phyloP scores from a whole-genome alignment of 75 land plant genomes.

The Ceratopteris richardii region DNA sequence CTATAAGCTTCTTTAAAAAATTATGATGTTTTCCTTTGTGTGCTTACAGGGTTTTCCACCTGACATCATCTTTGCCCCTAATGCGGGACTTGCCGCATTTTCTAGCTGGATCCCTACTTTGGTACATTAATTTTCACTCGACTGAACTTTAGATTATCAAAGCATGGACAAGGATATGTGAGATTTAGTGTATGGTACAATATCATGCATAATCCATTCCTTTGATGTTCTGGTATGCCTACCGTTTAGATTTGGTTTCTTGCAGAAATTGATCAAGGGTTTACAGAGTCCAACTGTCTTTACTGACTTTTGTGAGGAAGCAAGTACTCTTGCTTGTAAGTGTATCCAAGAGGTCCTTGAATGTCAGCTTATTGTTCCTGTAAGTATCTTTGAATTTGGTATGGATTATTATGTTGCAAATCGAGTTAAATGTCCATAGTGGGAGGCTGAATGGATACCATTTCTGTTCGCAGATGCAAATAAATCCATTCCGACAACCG shows the following conservation, averaged over 20 bases:
- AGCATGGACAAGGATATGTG: background rate
- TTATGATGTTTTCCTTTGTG: no score
- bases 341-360: constrained; percentile 39
- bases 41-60: constrained; percentile 48
- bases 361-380: constrained; percentile 29
- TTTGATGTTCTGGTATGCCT: no score
- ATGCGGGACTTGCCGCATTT: constrained; percentile 92
- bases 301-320: constrained; percentile 92
- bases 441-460: no score
- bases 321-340: constrained; percentile 50
- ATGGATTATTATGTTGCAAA: background rate
- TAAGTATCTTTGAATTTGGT: constrained; percentile 3
- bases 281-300: constrained; percentile 53
- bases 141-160: no score
- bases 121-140: no score
- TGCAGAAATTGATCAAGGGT: constrained; percentile 54
- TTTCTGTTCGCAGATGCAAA: constrained; percentile 51
- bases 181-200: background rate
- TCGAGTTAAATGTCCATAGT: no score
- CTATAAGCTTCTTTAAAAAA: no score
- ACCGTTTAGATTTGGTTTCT: no score
- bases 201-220: background rate
- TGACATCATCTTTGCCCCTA: constrained; percentile 66
- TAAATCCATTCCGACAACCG: constrained; percentile 92
- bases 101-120: constrained; percentile 69